Evolutionary conservation across 2,329 filamentous ascomycete genomes (phyloP), one percentile per base, ranked within the genome.

Genomic region (Cladosporium sp.): DNA sequence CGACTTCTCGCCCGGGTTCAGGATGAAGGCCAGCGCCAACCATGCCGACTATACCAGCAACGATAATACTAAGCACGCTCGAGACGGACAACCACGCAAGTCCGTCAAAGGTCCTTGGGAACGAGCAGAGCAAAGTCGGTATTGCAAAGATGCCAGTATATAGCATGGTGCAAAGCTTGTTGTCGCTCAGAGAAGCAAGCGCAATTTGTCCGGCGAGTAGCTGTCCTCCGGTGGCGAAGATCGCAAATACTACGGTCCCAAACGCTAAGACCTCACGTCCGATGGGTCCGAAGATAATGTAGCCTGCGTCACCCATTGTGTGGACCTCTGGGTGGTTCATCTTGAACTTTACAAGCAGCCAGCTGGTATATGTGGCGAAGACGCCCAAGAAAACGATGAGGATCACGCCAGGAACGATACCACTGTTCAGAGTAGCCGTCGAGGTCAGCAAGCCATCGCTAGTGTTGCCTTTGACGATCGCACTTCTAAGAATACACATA

Each of bases 171-270:
- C 84, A 86, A 13, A 85, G 76, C 49, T 77, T 79, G 68, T 77
- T 76, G 54, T 82, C 75, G 46, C 81, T 84, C 6, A 86, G 74
- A 3, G 76, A 71, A 3, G 76, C 76, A 4, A 86, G 74, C 1
- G 83, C 82, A 21, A 85, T 81, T 66, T 85, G 82, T 1, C 83
- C 82, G 0, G 83, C 80, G 0, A 85, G 78, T 14, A 85, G 74
- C 69, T 85, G 83, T 21, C 81, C 79, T 3, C 83, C 84, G 0
- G 82, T 81, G 0, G 79, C 80, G 66, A 81, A 85, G 30, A 85
- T 76, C 46, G 83, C 82, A 68, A 86, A 86, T 68, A 84, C 77
- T 62, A 85, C 73, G 0, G 82, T 85, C 3, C 83, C 83, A 21
- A 80, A 72, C 28, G 70, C 63, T 8, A 75, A 63, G 5, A 73